Evolutionary conservation across 768 basidiomycete species (phyloP).

Genomic region (Leucocoprinus sp.): DNA sequence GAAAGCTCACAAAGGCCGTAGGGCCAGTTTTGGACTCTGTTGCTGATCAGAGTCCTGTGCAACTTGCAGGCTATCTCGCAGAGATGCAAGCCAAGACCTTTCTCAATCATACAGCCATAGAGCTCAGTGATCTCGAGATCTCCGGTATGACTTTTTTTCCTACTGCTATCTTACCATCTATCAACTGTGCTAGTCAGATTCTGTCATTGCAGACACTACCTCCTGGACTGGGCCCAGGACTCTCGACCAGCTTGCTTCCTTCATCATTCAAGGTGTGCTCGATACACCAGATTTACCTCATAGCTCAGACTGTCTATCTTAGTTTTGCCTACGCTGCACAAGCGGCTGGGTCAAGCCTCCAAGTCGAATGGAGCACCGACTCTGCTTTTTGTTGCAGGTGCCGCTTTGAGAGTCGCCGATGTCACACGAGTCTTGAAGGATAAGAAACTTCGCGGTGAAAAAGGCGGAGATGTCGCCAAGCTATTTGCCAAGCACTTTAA

Average conservation of each 20-base stretch:
- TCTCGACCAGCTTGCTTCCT: constrained; percentile 62
- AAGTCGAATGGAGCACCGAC: constrained; percentile 82
- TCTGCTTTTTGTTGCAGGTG: constrained; percentile 73
- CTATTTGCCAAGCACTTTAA: constrained; percentile 96
- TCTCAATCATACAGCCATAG: constrained; percentile 61
- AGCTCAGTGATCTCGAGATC: constrained; percentile 72
- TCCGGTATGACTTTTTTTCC: constrained; percentile 46
- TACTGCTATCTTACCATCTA: background rate
- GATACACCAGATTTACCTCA: background rate
- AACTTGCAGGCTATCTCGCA: constrained; percentile 56
- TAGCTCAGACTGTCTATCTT: constrained; percentile 2
- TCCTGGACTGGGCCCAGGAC: constrained; percentile 65
- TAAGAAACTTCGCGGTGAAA: constrained; percentile 64
- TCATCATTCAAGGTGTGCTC: constrained; percentile 64
- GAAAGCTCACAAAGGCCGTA: constrained; percentile 44
- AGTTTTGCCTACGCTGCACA: constrained; percentile 63
- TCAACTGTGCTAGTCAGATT: constrained; percentile 42
- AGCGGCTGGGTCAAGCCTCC: constrained; percentile 66
- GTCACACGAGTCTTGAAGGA: constrained; percentile 68
- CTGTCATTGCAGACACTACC: constrained; percentile 68
- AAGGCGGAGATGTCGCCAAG: constrained; percentile 88
- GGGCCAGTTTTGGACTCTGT: constrained; percentile 35
- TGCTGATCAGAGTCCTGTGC: constrained; percentile 47
- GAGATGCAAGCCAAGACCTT: constrained; percentile 64
- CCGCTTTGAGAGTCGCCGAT: constrained; percentile 91